Evolutionary conservation across 495 filamentous ascomycete species (phyloP).

Genomic region (Trichoderma parareesei): DNA sequence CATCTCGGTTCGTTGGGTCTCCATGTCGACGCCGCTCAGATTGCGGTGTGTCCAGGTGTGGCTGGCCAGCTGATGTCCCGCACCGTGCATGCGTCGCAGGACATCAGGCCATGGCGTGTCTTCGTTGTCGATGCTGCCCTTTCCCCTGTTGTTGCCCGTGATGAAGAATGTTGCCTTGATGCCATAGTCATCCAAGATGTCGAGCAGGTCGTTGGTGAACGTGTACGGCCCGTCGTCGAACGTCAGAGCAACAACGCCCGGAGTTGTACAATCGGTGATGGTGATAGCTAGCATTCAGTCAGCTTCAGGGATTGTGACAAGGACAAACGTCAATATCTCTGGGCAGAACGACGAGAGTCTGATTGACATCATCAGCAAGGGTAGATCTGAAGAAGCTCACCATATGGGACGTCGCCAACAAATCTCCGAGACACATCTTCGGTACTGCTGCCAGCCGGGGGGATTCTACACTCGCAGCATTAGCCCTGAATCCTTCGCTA

Average conservation of each 20-base stretch:
- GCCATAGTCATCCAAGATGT: conserved; percentile 50
- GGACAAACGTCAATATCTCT: too few relatives aligned
- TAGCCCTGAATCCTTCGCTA: neutral
- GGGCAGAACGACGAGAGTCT: too few relatives aligned
- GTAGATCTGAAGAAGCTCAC: neutral
- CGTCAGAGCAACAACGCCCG: conserved; percentile 48
- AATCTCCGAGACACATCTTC: neutral
- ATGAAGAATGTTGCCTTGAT: conserved; percentile 64
- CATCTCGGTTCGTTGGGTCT: conserved; percentile 48
- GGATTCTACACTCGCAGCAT: neutral
- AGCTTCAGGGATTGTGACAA: neutral
- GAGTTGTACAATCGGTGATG: neutral
- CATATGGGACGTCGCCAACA: conserved; percentile 12
- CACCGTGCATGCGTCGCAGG: conserved; percentile 49
- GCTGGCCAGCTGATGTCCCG: conserved; percentile 64
- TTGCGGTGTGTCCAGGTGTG: conserved; percentile 69
- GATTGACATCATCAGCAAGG: too few relatives aligned
- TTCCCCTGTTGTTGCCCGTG: conserved; percentile 54
- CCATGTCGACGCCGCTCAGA: conserved; percentile 39
- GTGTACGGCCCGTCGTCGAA: conserved; percentile 60
- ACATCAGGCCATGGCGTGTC: conserved; percentile 36
- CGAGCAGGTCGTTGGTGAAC: conserved; percentile 54
- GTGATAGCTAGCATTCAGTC: neutral
- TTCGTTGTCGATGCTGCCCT: conserved; percentile 33
- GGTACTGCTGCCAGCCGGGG: neutral